phyloP scores from a whole-genome alignment of 2,329 filamentous ascomycete genomes.

The Aschersonia sp. region DNA sequence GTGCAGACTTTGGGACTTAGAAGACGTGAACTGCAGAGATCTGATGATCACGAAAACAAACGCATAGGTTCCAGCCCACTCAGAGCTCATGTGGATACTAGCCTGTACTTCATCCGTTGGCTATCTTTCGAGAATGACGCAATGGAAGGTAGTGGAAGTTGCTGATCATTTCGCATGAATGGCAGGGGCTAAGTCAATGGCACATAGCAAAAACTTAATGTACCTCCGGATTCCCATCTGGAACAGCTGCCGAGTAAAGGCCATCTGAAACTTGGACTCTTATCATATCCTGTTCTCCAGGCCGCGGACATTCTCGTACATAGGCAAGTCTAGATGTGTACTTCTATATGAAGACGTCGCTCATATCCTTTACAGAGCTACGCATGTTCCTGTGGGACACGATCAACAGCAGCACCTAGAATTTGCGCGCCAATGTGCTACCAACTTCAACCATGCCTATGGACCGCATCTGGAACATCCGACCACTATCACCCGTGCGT shows the following conservation, averaged over 20 bases:
- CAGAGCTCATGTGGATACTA: constrained; percentile 94
- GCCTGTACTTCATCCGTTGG: constrained; percentile 85
- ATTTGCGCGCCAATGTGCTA: constrained; percentile 74
- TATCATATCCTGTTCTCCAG: constrained; percentile 91
- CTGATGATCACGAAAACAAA: too few relatives aligned
- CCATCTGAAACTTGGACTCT: constrained; percentile 68
- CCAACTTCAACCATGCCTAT: constrained; percentile 71
- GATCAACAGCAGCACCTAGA: constrained; percentile 92
- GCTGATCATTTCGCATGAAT: background rate
- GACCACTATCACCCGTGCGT: constrained; percentile 54
- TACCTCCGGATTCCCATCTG: constrained; percentile 41
- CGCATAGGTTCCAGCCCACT: constrained; percentile 54
- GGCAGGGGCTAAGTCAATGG: background rate
- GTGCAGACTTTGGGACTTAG: constrained; percentile 10
- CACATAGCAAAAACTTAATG: constrained; percentile 54
- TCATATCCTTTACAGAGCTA: constrained; percentile 40
- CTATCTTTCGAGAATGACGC: constrained; percentile 95
- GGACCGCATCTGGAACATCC: constrained; percentile 50
- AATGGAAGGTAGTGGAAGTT: constrained; percentile 65
- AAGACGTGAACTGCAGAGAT: too few relatives aligned
- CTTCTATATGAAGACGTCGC: background rate
- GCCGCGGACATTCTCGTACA: constrained; percentile 90
- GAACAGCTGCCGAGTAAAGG: constrained; percentile 44
- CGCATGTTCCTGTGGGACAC: constrained; percentile 91
- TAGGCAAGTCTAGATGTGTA: constrained; percentile 26